A percentile compares a stretch with the other conserved stretches of the same genome.
phyloP scores from a whole-genome alignment of 2,329 filamentous ascomycete genomes.

The Aspergillus pseudotamarii region DNA sequence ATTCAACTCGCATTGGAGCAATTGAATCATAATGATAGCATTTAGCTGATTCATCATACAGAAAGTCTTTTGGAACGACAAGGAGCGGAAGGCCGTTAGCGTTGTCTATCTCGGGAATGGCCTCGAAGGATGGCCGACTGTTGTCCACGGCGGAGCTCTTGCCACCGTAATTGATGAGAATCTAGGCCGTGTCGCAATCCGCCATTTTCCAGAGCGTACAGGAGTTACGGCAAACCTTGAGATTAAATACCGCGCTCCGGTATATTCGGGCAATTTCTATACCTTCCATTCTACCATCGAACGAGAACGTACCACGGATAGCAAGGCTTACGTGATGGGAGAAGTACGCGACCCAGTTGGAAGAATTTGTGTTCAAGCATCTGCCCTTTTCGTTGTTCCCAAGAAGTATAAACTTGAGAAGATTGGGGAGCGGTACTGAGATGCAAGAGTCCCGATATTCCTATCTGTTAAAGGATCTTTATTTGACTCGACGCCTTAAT shows the following conservation, averaged over 20 bases:
- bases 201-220: slow-evolving; percentile 50
- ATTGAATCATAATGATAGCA: background rate
- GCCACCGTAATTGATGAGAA: slow-evolving; percentile 72
- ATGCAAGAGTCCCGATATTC: background rate
- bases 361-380: slow-evolving; percentile 60
- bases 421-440: slow-evolving; percentile 45
- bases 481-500: background rate
- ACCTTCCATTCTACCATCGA: slow-evolving; percentile 56
- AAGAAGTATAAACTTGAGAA: slow-evolving; percentile 48
- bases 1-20: slow-evolving; percentile 2
- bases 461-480: background rate
- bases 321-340: slow-evolving; percentile 41
- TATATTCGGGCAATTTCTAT: slow-evolving; percentile 65
- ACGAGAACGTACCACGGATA: slow-evolving; percentile 39
- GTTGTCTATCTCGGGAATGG: slow-evolving; percentile 71
- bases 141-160: slow-evolving; percentile 71
- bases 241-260: slow-evolving; percentile 65
- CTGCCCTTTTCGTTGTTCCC: slow-evolving; percentile 62
- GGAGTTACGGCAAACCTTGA: slow-evolving; percentile 61
- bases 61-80: slow-evolving; percentile 65
- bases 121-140: slow-evolving; percentile 69
- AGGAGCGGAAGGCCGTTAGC: slow-evolving; percentile 60
- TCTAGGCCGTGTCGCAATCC: slow-evolving; percentile 64
- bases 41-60: slow-evolving; percentile 43
- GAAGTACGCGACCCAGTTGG: slow-evolving; percentile 50